Evolutionary conservation across 805 yeast genomes (phyloP), one percentile per base, ranked within the genome.

Genomic region (Starmerella apis): DNA sequence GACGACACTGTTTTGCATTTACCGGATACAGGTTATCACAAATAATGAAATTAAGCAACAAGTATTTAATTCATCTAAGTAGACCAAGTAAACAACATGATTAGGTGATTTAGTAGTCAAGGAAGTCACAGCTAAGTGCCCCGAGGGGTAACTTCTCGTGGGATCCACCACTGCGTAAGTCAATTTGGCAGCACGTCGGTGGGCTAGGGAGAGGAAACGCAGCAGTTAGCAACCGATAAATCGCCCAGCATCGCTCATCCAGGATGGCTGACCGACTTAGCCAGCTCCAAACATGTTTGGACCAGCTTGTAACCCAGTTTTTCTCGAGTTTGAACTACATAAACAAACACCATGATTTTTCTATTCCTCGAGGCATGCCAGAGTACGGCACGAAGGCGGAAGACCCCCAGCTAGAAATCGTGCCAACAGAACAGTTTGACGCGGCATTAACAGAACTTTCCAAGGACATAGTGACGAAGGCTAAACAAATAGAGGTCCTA

Each of bases 261-360:
- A n/a, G 31, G 22, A 55, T 55, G 58, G 37, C 57, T 0, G 97
- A 88, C 66, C 72, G 96, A 61, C 71, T 88, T 32, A 86, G 96
- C 2, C 97, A 88, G 63, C 73, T 88, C 22, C 97, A 88, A 61
- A 75, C 84, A 41, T 86, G 96, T 59, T 70, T 88, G 32, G 97
- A 88, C 64, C 87, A 65, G 64, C 64, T 66, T 36, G 60, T 65
- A 18, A 61, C 61, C 24, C 70, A 66, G 57, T 64, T 62, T 46
- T 66, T 65, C 54, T 65, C 69, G 48, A 59, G 66, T 16, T 55
- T 67, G 25, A 60, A 62, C 53, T 60, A 61, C 48, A 51, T 86
- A 5, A 94, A 86, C 61, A 79, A 80, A 60, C 79, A 79, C 60
- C 94, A 78, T 60, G 82, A 75, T 52, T 76, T 79, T 50, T 74